Evolutionary conservation across 2,329 filamentous ascomycete genomes (phyloP), one percentile per base, ranked within the genome.

Genomic region (Aspergillus versicolor): DNA sequence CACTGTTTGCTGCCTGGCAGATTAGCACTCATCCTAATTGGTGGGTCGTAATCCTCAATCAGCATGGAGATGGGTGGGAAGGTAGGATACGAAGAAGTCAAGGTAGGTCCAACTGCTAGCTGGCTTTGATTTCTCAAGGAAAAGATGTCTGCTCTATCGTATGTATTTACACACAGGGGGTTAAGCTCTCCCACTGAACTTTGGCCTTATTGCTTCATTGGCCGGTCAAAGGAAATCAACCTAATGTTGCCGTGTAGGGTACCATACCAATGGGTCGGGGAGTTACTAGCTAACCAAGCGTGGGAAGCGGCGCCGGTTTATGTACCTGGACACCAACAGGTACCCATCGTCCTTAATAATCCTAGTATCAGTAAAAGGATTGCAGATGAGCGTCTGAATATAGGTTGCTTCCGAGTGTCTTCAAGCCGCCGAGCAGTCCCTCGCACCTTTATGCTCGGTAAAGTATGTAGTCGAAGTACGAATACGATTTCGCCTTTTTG

Each of bases 1-100:
- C 54, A 60, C 37, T 54, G 57, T 60, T 60, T 60, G 57, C 17
- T 21, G n/a, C 11, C 12, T 21, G 13, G 15, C 15, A 15, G 8
- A 27, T 30, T 52, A 5, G 27, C 19, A 7, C 6, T 24, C n/a
- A 15, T 37, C 42, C 9, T 51, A 34, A 53, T 46, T 53, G 42
- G 51, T 13, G 27, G 27, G 8, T 30, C 27, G 27, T 11, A 30
- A 30, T 30, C 9, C 27, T 30, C 27, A 30, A 30, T 30, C 8
- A 30, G 27, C 27, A 37, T 49, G 32, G 32, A 49, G n/a, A 19
- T 9, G 4, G 32, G 32, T 37, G 2, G 13, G 32, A 21, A 21
- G 21, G 3, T 21, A 3, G 21, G 21, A 21, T 37, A 37, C 11
- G 9, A 13, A 37, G 32, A 37, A 37, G 32, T 37, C 9, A 27